Conservation (phyloP, 169 alveolate genomes). For the Cytauxzoon felis region DNA sequence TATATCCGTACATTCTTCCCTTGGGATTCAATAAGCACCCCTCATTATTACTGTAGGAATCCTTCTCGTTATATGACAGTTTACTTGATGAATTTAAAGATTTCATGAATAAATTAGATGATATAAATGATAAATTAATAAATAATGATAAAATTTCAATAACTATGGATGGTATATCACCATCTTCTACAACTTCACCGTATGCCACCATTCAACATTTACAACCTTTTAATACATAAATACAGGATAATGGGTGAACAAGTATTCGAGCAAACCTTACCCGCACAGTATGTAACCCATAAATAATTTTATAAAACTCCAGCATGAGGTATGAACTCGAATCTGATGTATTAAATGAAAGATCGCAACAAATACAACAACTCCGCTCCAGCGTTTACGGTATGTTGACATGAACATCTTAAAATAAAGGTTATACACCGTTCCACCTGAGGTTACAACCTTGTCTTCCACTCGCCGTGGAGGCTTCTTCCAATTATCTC, state of each 20-base stretch:
- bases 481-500: too few relatives aligned
- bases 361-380: conserved; percentile 50
- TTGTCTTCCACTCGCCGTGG: too few relatives aligned
- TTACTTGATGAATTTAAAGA: conserved; percentile 49
- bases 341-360: conserved; percentile 27
- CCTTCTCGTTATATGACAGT: conserved; percentile 37
- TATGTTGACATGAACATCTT: too few relatives aligned
- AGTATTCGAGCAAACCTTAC: too few relatives aligned
- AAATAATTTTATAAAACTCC: neutral
- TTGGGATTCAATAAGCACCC: neutral
- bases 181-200: too few relatives aligned
- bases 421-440: too few relatives aligned
- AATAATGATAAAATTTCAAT: conserved; percentile 5
- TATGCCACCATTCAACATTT: too few relatives aligned
- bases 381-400: conserved; percentile 49
- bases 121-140: conserved; percentile 3
- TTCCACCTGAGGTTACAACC: too few relatives aligned
- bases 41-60: conserved; percentile 7
- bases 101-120: conserved; percentile 45
- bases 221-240: too few relatives aligned
- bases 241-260: too few relatives aligned
- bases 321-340: conserved; percentile 39
- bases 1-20: neutral
- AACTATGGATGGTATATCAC: too few relatives aligned
- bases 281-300: too few relatives aligned